Base-by-base conservation (phyloP, 208 protist species). In the Acanthamoeba castellanii region DNA sequence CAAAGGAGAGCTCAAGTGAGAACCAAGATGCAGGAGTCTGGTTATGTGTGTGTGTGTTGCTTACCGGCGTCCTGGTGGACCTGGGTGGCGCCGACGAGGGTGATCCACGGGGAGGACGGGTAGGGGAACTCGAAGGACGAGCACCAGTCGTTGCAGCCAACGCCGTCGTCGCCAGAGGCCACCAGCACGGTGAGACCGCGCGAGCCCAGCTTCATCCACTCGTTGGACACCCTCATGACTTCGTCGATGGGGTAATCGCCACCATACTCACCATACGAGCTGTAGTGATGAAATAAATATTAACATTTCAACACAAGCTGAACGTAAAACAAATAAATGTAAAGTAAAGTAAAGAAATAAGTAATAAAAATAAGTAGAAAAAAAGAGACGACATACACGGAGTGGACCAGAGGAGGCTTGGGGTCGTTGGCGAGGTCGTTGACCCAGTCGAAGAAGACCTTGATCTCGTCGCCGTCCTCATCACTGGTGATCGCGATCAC, bases 221-320 rank as follows among this genome's bases (percentile, higher is more conserved):
- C 90, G 52, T 94, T 84, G 20, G 52, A 72, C 13, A 94, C 70
- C 7, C 72, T 81, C 20, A 72, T 72, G 20, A 95, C 94, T 55
- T 91, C 84, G 6, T 32, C 94, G 32, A 93, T 95, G 50, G 78
- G 82, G 85, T 95, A 95, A 30, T 95, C 66, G 5, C 94, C 94
- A n/a, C 94, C 94, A 30, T 95, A 95, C 64, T 95, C 87, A 30
- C 94, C 94, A 30, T 95, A 95, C 9, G 94, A 95, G 50, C 76
- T 84, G 32, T 30, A 8, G 2, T 18, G 42, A 52, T 47, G 1
- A 37, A 37, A 37, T 37, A 37, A 37, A 37, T 37, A 37, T 37
- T 37, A 37, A 37, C 37, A 37, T 37, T 37, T 37, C 37, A 3
- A 37, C 2, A 37, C 37, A 37, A 37, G n/a, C n/a, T n/a, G n/a